Conservation (phyloP, 2,329 filamentous ascomycete species). For the Hyphodiscus sp. region DNA sequence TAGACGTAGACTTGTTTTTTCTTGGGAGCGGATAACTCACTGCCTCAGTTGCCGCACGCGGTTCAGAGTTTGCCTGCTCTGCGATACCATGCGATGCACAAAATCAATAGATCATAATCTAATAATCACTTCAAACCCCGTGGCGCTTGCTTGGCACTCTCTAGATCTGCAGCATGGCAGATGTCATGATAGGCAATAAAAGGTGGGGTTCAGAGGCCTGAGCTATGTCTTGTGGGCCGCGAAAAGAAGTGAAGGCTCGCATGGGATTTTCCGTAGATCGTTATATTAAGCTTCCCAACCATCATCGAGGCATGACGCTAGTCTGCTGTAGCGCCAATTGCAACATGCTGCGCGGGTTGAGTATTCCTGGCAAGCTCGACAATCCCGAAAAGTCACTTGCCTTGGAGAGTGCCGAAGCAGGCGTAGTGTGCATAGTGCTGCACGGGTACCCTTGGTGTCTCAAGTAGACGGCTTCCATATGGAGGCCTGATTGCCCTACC, state of each 20-base stretch:
- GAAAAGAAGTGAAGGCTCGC: neutral
- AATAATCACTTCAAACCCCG: neutral
- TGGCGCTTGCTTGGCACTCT: no score
- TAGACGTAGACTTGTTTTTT: no score
- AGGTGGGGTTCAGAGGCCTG: neutral
- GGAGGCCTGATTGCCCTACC: no score
- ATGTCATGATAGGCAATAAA: neutral
- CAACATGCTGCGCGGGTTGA: neutral
- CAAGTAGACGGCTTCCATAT: neutral
- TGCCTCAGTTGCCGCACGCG: no score
- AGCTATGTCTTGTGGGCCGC: neutral
- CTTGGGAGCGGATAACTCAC: no score
- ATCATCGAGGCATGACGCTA: no score
- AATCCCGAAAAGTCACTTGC: no score
- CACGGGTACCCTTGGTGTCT: no score
- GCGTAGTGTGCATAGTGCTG: no score
- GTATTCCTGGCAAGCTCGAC: neutral
- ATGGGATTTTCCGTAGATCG: neutral
- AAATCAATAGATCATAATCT: neutral
- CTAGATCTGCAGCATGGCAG: no score
- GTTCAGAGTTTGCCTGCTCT: neutral
- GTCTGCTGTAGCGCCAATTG: neutral
- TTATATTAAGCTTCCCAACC: neutral
- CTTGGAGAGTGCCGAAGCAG: neutral
- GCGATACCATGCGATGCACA: neutral